A percentile compares a stretch with the other conserved stretches of the same genome.
Evolutionary conservation across 1,284 basidiomycete genomes (phyloP).

Genomic region (Ceratobasidium sp.): DNA sequence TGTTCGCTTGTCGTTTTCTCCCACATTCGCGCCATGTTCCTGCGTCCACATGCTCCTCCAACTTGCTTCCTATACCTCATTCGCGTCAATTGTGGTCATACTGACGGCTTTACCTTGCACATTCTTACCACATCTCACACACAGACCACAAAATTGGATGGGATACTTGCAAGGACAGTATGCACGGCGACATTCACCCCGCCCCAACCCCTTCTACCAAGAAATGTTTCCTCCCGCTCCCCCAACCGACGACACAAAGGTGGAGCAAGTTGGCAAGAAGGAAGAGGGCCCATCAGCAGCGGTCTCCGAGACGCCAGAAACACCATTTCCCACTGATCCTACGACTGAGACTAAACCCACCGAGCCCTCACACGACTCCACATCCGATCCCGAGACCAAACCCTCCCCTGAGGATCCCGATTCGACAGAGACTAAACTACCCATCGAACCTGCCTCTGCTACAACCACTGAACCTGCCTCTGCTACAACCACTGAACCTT

Average conservation of each 20-base stretch:
- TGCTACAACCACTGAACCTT: background rate
- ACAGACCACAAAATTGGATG: slow-evolving; percentile 77
- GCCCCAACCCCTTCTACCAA: slow-evolving; percentile 38
- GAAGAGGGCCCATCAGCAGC: background rate
- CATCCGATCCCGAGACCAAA: background rate
- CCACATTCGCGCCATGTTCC: slow-evolving; percentile 24
- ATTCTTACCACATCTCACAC: background rate
- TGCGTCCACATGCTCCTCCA: background rate
- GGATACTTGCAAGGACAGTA: slow-evolving; percentile 46
- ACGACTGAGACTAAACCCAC: slow-evolving; percentile 28
- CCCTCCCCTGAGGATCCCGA: background rate
- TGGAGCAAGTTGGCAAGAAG: background rate
- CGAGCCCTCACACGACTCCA: slow-evolving; percentile 47
- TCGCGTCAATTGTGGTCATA: slow-evolving; percentile 43
- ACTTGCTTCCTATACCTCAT: slow-evolving; percentile 23
- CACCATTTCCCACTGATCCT: slow-evolving; percentile 13
- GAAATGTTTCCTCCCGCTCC: slow-evolving; percentile 16
- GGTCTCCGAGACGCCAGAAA: background rate
- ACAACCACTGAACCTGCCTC: background rate
- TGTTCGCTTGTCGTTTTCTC: slow-evolving; percentile 29
- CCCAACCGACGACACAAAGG: background rate
- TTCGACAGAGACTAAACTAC: background rate
- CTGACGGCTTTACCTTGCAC: background rate
- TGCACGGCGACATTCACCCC: slow-evolving; percentile 40
- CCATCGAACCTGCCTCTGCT: background rate